A percentile compares a stretch with the other conserved stretches of the same genome.
Evolutionary conservation across 1,139 yeast species (phyloP).

Genomic region (Magnusiomyces sp.): DNA sequence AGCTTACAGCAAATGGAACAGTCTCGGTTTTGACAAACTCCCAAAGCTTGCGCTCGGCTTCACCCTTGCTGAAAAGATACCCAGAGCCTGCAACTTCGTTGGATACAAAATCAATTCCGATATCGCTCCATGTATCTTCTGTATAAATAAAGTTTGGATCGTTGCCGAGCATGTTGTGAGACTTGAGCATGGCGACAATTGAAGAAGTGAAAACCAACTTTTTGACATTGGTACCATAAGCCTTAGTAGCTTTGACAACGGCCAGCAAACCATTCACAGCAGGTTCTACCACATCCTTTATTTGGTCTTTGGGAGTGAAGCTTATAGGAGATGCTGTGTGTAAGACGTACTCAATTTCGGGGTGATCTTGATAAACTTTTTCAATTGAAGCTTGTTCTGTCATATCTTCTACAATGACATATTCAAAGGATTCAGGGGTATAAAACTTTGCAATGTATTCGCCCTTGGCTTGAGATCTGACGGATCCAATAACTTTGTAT

Average conservation of each 20-base stretch:
- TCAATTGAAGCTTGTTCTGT: conserved; percentile 44
- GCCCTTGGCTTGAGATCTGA: conserved; percentile 45
- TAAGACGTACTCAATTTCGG: conserved; percentile 43
- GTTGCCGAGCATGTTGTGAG: conserved; percentile 16
- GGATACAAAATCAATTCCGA: conserved; percentile 35
- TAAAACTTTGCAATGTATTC: conserved; percentile 33
- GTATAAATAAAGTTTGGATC: conserved; percentile 31
- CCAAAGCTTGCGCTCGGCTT: conserved; percentile 42
- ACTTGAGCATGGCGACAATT: conserved; percentile 22
- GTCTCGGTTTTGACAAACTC: conserved; percentile 31
- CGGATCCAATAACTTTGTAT: conserved; percentile 51
- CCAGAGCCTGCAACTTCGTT: conserved; percentile 27
- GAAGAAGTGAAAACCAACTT: conserved; percentile 51
- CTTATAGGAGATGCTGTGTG: conserved; percentile 55
- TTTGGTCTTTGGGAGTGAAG: conserved; percentile 35
- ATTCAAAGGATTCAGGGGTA: conserved; percentile 34
- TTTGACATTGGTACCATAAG: conserved; percentile 41
- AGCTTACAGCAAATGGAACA: conserved; percentile 35
- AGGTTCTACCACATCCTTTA: conserved; percentile 36
- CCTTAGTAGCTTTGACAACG: conserved; percentile 36
- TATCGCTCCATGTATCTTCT: conserved; percentile 38
- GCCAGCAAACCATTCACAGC: conserved; percentile 45
- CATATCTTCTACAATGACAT: conserved; percentile 47
- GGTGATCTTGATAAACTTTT: conserved; percentile 42
- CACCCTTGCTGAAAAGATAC: conserved; percentile 34